Conservation (phyloP, 306 rosid species). For the Hippophae rhamnoides region DNA sequence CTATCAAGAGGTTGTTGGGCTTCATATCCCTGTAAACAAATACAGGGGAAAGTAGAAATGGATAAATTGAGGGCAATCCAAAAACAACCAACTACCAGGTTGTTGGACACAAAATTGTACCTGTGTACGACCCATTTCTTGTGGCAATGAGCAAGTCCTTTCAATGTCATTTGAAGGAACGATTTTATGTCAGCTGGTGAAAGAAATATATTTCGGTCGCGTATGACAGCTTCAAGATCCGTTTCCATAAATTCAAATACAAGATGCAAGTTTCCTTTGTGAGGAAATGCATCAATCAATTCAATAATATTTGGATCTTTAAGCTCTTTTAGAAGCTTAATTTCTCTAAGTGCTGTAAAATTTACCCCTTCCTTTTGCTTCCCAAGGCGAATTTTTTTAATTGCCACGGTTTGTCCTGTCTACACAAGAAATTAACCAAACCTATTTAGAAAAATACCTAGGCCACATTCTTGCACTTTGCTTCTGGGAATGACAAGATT, state of each 20-base stretch:
- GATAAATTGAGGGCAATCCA: constrained; percentile 15
- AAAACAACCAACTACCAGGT: background rate
- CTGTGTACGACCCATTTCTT: constrained; percentile 96
- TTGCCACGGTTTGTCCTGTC: constrained; percentile 92
- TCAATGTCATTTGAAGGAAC: constrained; percentile 82
- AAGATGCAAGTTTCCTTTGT: constrained; percentile 89
- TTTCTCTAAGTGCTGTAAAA: constrained; percentile 88
- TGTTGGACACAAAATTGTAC: constrained; percentile 25
- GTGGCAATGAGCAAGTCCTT: constrained; percentile 88
- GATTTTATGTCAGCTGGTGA: constrained; percentile 86
- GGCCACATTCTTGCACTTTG: background rate
- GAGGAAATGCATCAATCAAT: constrained; percentile 83
- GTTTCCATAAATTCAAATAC: constrained; percentile 98
- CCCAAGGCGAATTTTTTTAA: constrained; percentile 91
- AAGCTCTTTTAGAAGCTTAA: constrained; percentile 79
- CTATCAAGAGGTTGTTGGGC: constrained; percentile 94
- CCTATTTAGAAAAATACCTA: background rate
- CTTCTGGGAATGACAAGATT: background rate
- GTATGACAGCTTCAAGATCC: constrained; percentile 93
- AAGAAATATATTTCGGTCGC: constrained; percentile 78
- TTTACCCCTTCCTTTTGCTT: constrained; percentile 95
- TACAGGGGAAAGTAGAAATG: constrained; percentile 9
- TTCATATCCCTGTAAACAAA: constrained; percentile 82
- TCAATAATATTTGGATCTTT: constrained; percentile 78
- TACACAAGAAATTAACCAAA: constrained; percentile 31